Evolutionary conservation across 2,329 filamentous ascomycete species (phyloP), one percentile per base, ranked within the genome.

Genomic region (Cladosporium colombiae): DNA sequence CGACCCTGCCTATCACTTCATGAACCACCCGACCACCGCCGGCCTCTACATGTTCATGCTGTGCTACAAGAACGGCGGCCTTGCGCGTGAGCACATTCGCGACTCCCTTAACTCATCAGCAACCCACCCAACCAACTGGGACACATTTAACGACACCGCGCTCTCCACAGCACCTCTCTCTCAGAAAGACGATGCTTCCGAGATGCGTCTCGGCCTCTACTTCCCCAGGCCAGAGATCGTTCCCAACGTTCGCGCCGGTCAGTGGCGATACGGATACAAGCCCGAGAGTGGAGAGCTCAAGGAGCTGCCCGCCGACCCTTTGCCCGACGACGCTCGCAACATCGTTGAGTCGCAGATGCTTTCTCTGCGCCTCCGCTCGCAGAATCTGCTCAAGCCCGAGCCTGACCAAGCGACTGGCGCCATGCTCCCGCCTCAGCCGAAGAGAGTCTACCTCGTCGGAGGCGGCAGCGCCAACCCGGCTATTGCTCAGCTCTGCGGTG

Each of bases 41-140:
- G 92, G 91, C 1, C 86, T 97, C 67, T 97, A 96, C 85, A 98
- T 99, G 95, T 98, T 99, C 80, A 99, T 99, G 95, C 88, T 99
- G 40, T 99, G 95, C 84, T 99, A 98, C 84, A 98, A 98, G 81
- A 99, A 99, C 80, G 95, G 95, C 71, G 93, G 93, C 2, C 87
- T 98, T 1, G 94, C 95, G 1, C 90, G 95, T 53, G 95, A 99
- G 77, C 89, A 91, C 73, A 87, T 98, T 68, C 90, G 95, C 64
- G 92, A 99, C 75, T 84, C 86, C 0, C 86, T 98, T 62, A 90
- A 92, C 68, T 72, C 77, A 49, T 78, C 81, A 25, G 79, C 80
- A 29, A 77, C 81, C 11, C 33, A 66, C 57, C 35, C 57, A 18
- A 70, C 78, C 5, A 82, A 83, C 13, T 99, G 95, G 95, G 85